Evolutionary conservation across 2,329 filamentous ascomycete species (phyloP).

Genomic region (Arthrobotrys entomopaga): DNA sequence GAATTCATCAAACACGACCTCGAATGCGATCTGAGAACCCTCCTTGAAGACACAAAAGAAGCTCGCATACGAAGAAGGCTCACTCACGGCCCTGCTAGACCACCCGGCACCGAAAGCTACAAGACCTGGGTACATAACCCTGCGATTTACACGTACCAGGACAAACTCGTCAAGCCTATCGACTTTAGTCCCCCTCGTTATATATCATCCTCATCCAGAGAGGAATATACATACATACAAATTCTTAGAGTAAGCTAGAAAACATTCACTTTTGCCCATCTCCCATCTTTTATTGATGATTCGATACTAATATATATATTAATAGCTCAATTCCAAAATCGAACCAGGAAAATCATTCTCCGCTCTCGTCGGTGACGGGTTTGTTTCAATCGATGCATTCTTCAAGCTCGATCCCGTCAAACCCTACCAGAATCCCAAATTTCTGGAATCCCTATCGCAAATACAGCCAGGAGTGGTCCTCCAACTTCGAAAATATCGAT

Average conservation of each 20-base stretch:
- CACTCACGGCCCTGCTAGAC: neutral
- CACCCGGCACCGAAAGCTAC: neutral
- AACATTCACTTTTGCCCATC: neutral
- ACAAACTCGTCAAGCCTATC: constrained; percentile 15
- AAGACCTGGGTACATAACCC: too few relatives aligned
- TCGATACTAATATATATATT: neutral
- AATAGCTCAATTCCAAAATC: constrained; percentile 17
- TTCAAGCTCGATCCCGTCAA: constrained; percentile 10
- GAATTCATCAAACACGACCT: constrained; percentile 44
- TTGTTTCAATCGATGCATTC: constrained; percentile 28
- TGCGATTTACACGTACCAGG: constrained; percentile 9
- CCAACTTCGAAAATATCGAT: constrained; percentile 26
- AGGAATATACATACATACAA: constrained; percentile 20
- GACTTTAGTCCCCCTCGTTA: constrained; percentile 36
- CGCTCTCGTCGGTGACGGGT: constrained; percentile 34
- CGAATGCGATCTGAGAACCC: constrained; percentile 23
- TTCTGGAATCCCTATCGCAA: neutral
- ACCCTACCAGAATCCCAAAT: neutral
- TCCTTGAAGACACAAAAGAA: constrained; percentile 7
- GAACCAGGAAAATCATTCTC: constrained; percentile 21
- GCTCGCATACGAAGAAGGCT: constrained; percentile 6
- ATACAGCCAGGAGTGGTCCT: constrained; percentile 21
- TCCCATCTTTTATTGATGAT: too few relatives aligned
- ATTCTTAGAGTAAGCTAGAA: constrained; percentile 30
- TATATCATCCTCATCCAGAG: constrained; percentile 25